A percentile compares a stretch with the other conserved stretches of the same genome.
phyloP scores from a whole-genome alignment of 345 rosid genomes.

The Orychophragmus violaceus region DNA sequence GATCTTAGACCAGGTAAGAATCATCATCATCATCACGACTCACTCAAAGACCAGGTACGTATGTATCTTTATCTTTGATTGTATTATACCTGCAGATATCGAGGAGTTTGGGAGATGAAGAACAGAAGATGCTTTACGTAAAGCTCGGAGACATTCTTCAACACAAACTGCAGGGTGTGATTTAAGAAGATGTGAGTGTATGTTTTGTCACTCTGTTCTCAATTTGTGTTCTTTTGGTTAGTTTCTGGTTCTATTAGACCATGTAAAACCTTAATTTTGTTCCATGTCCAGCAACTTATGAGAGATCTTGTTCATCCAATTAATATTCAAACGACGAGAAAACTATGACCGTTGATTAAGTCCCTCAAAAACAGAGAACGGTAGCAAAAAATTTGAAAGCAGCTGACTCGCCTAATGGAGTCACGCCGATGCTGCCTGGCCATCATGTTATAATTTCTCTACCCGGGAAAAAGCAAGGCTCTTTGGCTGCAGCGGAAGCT shows the following conservation, averaged over 20 bases:
- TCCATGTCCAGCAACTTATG: too few species aligned
- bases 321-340: constrained; percentile 5
- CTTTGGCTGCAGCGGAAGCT: constrained; percentile 66
- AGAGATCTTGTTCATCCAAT: constrained; percentile 19
- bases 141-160: constrained; percentile 66
- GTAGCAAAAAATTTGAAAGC: constrained; percentile 20
- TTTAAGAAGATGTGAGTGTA: background rate
- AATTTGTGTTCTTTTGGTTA: background rate
- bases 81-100: constrained; percentile 41
- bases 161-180: constrained; percentile 33
- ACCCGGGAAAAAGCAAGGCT: constrained; percentile 33
- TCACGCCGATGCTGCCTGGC: constrained; percentile 7
- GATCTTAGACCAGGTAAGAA: constrained; percentile 64
- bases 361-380: background rate
- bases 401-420: constrained; percentile 7
- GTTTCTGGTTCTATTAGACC: constrained; percentile 3
- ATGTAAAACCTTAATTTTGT: background rate
- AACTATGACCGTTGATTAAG: constrained; percentile 3
- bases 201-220: background rate
- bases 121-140: constrained; percentile 51
- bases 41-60: background rate
- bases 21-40: background rate
- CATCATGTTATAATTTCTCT: constrained; percentile 25
- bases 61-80: background rate
- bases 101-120: constrained; percentile 56